Base-by-base conservation (phyloP, 768 basidiomycete genomes). In the Mycena maculata region DNA sequence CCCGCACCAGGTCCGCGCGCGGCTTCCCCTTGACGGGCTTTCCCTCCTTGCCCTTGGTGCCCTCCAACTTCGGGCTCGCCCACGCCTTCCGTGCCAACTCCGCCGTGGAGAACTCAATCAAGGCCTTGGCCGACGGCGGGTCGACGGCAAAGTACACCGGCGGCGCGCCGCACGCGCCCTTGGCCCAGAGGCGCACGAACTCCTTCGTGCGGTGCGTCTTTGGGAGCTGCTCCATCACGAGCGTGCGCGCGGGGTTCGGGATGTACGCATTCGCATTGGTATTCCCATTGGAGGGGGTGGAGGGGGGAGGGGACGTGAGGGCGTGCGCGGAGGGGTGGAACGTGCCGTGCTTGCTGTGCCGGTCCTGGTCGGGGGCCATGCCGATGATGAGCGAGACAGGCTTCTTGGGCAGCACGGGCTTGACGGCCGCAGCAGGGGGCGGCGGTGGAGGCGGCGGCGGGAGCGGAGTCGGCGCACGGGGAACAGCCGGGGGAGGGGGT, bases 181-280 rank as follows among this genome's bases (percentile, higher is more conserved):
- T 79, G 60, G 79, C 77, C 86, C 88, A 88, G 22, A 68, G 72
- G 42, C 78, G 77, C 36, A 85, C 75, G 69, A 80, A 87, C 25
- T 80, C 78, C 5, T 68, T 70, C 6, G 77, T 81, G 48, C 87
- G 84, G 68, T 82, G 79, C 4, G 79, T 72, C 65, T 85, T 86
- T 1, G 87, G 88, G 7, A 90, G 76, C 57, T 84, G 82, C 67
- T 88, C 87, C 76, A 90, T 82, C 27, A 90, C 85, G 30, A 90
- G 75, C 1, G 87, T 86, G 16, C 85, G 80, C 3, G 83, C 77
- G 7, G 84, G 84, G 67, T 84, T 83, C 44, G 87, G 86, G 12
- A 77, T 74, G 64, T 86, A 84, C 0, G 72, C 55, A 11, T 69
- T 71, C 28, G 22, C 22, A 30, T 28, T 69, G 71, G 67, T 60